Evolutionary conservation across 495 filamentous ascomycete species (phyloP).

Genomic region (Trichoderma erinaceum): DNA sequence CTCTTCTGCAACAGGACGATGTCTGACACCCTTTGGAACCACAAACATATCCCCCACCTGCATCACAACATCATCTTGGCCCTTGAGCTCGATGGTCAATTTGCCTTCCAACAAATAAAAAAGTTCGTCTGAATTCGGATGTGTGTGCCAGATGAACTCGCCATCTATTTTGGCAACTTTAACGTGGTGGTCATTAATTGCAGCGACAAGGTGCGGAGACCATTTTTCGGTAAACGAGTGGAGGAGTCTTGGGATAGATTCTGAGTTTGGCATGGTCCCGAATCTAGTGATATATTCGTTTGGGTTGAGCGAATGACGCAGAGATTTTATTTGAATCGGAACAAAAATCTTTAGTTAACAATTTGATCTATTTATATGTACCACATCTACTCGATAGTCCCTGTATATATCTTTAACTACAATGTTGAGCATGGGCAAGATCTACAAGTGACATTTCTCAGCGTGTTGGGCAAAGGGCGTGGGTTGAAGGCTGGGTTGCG

Average conservation of each 20-base stretch:
- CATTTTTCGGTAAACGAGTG: constrained; percentile 13
- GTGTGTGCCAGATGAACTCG: constrained; percentile 34
- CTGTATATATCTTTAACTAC: background rate
- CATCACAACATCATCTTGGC: constrained; percentile 18
- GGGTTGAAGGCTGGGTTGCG: background rate
- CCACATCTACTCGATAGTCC: background rate
- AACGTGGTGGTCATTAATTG: constrained; percentile 27
- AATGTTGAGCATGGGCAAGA: background rate
- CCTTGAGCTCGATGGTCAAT: constrained; percentile 26
- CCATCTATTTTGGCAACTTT: constrained; percentile 33
- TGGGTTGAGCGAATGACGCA: background rate
- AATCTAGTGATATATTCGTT: background rate
- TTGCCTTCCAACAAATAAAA: constrained; percentile 29
- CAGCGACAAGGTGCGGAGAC: constrained; percentile 24
- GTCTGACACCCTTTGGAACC: constrained; percentile 17
- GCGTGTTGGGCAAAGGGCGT: background rate
- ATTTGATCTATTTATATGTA: background rate
- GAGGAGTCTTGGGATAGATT: constrained; percentile 13
- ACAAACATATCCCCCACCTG: constrained; percentile 19
- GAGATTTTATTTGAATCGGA: background rate
- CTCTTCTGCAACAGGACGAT: constrained; percentile 17
- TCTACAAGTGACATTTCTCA: background rate
- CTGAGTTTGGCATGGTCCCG: constrained; percentile 4
- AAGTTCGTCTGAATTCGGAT: constrained; percentile 35
- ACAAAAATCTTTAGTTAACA: background rate